phyloP scores from a whole-genome alignment of 441 rosid species.

The Pelargonium australe region DNA sequence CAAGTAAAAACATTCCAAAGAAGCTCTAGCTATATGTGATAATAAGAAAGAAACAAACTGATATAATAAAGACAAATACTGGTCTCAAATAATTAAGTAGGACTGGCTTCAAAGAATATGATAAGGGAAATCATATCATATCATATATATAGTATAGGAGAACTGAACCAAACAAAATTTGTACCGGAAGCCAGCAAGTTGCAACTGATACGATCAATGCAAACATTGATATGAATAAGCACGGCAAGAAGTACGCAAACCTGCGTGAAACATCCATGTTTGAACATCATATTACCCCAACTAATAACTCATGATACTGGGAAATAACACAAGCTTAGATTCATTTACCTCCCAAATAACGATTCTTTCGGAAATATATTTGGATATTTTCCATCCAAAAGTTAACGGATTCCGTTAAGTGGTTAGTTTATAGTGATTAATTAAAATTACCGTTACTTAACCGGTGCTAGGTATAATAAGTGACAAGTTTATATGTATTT shows the following conservation, averaged over 20 bases:
- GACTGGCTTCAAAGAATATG: neutral
- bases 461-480: too few species aligned
- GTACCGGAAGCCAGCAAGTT: slow-evolving; percentile 69
- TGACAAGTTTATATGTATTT: too few species aligned
- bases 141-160: too few species aligned
- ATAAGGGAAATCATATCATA: neutral
- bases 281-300: neutral
- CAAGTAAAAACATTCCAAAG: neutral
- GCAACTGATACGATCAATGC: slow-evolving; percentile 52
- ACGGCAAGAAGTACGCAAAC: slow-evolving; percentile 81
- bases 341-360: slow-evolving; percentile 60
- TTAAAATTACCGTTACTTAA: too few species aligned
- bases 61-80: neutral
- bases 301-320: neutral
- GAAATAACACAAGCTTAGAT: neutral
- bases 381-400: slow-evolving; percentile 79
- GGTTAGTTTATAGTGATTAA: too few species aligned
- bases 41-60: neutral
- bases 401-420: too few species aligned
- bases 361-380: slow-evolving; percentile 57
- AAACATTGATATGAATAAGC: slow-evolving; percentile 51
- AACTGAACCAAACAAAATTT: slow-evolving; percentile 12
- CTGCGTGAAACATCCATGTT: slow-evolving; percentile 35
- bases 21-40: neutral
- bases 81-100: neutral